phyloP scores from a whole-genome alignment of 2,329 filamentous ascomycete genomes.

The Colletotrichum gigasporum region DNA sequence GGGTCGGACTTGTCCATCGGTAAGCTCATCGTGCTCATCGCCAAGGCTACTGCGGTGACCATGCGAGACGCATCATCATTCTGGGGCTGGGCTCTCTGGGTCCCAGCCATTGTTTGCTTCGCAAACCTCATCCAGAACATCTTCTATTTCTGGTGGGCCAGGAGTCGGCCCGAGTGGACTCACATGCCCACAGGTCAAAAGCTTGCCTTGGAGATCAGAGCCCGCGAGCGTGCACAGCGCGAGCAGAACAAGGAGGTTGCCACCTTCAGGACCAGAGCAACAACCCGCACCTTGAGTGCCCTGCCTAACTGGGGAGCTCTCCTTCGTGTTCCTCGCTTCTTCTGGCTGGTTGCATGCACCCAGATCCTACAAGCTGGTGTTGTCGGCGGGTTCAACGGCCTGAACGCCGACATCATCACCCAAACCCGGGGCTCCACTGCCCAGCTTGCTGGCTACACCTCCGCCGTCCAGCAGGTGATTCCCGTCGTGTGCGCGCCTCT shows the following conservation, averaged over 20 bases:
- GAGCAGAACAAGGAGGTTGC: not conserved
- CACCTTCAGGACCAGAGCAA: not conserved
- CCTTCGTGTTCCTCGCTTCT: conserved; percentile 34
- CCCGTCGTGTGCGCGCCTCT: conserved; percentile 37
- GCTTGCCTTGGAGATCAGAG: not conserved
- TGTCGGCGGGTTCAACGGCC: conserved; percentile 34
- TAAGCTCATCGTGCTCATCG: conserved; percentile 37
- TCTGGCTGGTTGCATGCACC: conserved; percentile 36
- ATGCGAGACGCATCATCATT: conserved; percentile 38
- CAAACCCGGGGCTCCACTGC: conserved; percentile 37
- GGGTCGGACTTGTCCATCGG: conserved; percentile 37
- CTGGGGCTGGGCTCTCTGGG: conserved; percentile 41
- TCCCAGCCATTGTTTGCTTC: conserved; percentile 36
- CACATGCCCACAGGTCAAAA: conserved; percentile 35
- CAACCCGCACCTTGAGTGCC: too few species aligned
- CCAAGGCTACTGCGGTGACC: conserved; percentile 38
- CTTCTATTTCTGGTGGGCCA: conserved; percentile 37
- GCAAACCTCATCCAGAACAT: conserved; percentile 35
- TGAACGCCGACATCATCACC: conserved; percentile 36
- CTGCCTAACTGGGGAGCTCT: conserved; percentile 26
- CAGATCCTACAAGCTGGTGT: conserved; percentile 37
- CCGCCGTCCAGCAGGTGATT: conserved; percentile 38
- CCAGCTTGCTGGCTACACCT: conserved; percentile 40
- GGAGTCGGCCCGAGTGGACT: conserved; percentile 35
- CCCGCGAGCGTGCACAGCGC: not conserved